Conservation (phyloP, 83 land plant species). For the Diphasiastrum complanatum region DNA sequence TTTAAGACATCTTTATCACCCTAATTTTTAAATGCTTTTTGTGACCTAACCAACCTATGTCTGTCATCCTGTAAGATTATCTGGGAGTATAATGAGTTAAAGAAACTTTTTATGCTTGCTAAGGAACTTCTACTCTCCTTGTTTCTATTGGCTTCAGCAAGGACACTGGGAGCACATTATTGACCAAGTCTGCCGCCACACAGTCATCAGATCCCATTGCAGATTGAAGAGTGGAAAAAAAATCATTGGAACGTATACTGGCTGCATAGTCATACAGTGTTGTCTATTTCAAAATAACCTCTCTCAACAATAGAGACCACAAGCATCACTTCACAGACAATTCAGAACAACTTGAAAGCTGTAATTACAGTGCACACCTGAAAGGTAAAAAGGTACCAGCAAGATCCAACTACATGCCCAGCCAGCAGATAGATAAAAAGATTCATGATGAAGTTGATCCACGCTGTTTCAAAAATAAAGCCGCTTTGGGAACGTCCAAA, state of each 20-base stretch:
- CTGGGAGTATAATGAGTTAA: neutral
- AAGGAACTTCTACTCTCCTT: neutral
- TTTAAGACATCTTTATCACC: neutral
- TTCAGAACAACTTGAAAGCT: neutral
- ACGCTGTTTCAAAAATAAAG: constrained; percentile 1
- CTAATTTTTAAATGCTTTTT: neutral
- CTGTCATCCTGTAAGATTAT: neutral
- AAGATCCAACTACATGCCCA: neutral
- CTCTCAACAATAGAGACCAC: neutral
- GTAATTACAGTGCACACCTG: neutral
- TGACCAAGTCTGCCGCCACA: too few species aligned
- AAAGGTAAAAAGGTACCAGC: neutral
- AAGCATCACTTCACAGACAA: neutral
- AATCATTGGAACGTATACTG: too few species aligned
- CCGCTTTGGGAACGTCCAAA: neutral
- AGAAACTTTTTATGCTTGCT: neutral
- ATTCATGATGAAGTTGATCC: neutral
- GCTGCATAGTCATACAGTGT: neutral
- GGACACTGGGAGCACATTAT: too few species aligned
- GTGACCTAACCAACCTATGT: neutral
- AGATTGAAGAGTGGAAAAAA: too few species aligned
- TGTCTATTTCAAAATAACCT: neutral
- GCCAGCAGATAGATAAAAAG: neutral
- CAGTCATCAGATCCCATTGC: too few species aligned
- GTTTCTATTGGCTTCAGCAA: too few species aligned